A percentile compares a stretch with the other conserved stretches of the same genome.
Evolutionary conservation across 2,329 filamentous ascomycete genomes (phyloP).

Genomic region (Fusarium musae): DNA sequence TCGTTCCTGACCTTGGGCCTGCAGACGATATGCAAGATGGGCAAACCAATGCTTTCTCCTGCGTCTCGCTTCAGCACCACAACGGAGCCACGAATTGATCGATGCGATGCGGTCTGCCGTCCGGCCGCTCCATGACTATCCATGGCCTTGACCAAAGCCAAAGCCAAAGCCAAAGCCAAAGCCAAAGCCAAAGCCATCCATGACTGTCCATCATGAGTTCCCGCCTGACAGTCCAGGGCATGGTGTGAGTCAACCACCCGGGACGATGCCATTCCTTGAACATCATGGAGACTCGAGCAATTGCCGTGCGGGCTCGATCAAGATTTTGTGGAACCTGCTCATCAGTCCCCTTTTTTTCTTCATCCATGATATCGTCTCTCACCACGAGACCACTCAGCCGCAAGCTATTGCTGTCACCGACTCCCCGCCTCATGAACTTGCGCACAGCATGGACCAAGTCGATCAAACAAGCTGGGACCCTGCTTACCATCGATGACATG

Average conservation of each 20-base stretch:
- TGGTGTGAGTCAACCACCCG: neutral
- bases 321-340: slow-evolving; percentile 22
- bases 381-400: slow-evolving; percentile 34
- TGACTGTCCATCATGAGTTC: neutral
- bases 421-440: slow-evolving; percentile 20
- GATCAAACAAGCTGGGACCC: slow-evolving; percentile 18
- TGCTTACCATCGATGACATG: slow-evolving; percentile 11
- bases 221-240: neutral
- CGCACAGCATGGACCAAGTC: slow-evolving; percentile 32
- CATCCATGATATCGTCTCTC: neutral
- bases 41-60: slow-evolving; percentile 39
- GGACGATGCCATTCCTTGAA: slow-evolving; percentile 8
- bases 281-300: slow-evolving; percentile 7
- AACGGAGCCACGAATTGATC: slow-evolving; percentile 26
- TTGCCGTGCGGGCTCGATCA: slow-evolving; percentile 12
- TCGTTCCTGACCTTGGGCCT: slow-evolving; percentile 37
- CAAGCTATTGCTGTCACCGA: slow-evolving; percentile 31
- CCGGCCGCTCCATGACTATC: neutral
- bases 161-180: neutral
- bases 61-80: slow-evolving; percentile 43
- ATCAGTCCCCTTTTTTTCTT: slow-evolving; percentile 16
- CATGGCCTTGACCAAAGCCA: neutral
- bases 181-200: neutral
- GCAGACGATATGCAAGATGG: slow-evolving; percentile 37
- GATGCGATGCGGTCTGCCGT: slow-evolving; percentile 16